These are phyloP conservation scores for Geotrichum bryndzae DNA, from an alignment of 1,139 yeast species.

Conservation along the genomic window DNA sequence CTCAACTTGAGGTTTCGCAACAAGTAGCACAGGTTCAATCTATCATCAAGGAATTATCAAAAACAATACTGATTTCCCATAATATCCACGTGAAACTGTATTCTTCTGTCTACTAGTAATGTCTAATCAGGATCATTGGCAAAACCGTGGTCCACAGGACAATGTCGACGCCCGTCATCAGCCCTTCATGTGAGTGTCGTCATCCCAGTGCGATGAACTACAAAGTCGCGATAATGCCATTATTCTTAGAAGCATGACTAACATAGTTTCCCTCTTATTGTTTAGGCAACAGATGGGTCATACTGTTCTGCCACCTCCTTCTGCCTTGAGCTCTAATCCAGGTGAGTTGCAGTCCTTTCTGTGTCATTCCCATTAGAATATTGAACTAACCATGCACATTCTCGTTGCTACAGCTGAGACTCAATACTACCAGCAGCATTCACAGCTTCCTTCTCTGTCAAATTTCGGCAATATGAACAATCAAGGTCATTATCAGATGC, in stretches of 20 bases:
- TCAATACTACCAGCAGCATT: constrained; percentile 34
- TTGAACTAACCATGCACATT: not conserved
- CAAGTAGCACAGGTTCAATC: not conserved
- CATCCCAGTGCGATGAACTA: not conserved
- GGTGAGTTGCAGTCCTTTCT: constrained; percentile 16
- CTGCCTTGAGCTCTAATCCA: constrained; percentile 23
- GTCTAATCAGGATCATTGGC: constrained; percentile 17
- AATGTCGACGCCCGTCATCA: constrained; percentile 9
- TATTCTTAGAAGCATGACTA: not conserved
- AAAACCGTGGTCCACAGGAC: constrained; percentile 12
- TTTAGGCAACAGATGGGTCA: constrained; percentile 26
- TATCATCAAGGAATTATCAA: not conserved
- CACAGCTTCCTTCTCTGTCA: constrained; percentile 54
- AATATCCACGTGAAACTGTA: not conserved
- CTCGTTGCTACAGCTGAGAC: constrained; percentile 11
- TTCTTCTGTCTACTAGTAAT: not conserved
- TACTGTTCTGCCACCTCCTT: constrained; percentile 33
- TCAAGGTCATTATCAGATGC: constrained; percentile 9
- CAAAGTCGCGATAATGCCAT: not conserved
- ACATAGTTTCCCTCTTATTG: not conserved
- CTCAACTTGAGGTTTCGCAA: not conserved
- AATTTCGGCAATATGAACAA: constrained; percentile 12
- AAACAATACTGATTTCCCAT: not conserved
- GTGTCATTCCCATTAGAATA: not conserved
- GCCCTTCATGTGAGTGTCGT: constrained; percentile 23